phyloP scores from a whole-genome alignment of 2,329 filamentous ascomycete species.

The Teratosphaeria pseudoeucalypti region DNA sequence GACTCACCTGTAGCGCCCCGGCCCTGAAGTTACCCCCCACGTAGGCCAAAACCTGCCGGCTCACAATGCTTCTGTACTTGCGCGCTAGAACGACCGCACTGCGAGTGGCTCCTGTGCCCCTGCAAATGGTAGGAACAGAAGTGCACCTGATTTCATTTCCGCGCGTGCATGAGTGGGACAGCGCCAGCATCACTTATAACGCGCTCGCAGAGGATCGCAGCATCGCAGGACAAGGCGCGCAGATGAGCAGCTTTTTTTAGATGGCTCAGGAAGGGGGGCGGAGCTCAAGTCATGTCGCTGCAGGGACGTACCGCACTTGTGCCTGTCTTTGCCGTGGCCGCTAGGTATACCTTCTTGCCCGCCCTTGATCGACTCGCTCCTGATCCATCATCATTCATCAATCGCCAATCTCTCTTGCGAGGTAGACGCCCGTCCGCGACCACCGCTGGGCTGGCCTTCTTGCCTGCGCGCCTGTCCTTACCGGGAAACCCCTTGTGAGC shows the following conservation, averaged over 20 bases:
- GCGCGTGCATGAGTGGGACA: constrained; percentile 1
- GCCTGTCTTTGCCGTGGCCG: neutral
- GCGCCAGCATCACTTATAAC: neutral
- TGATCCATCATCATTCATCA: neutral
- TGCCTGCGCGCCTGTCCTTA: neutral
- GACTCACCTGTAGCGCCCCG: neutral
- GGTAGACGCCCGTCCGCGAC: neutral
- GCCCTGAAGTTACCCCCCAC: neutral
- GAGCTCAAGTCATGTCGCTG: constrained; percentile 1
- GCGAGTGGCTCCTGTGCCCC: neutral
- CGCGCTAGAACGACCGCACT: neutral
- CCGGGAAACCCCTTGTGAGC: neutral
- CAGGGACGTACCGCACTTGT: neutral
- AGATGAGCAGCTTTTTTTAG: neutral
- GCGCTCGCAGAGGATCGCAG: neutral
- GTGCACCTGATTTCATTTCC: constrained; percentile 4
- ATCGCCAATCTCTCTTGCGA: neutral
- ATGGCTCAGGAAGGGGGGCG: neutral
- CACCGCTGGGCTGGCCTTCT: too few relatives aligned
- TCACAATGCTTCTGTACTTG: neutral
- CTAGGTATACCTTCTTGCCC: neutral
- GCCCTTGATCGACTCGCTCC: neutral
- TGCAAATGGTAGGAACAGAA: neutral
- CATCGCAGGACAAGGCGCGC: neutral
- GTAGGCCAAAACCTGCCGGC: neutral